Conservation (phyloP, 495 filamentous ascomycete species). For the Talaromyces liani region DNA sequence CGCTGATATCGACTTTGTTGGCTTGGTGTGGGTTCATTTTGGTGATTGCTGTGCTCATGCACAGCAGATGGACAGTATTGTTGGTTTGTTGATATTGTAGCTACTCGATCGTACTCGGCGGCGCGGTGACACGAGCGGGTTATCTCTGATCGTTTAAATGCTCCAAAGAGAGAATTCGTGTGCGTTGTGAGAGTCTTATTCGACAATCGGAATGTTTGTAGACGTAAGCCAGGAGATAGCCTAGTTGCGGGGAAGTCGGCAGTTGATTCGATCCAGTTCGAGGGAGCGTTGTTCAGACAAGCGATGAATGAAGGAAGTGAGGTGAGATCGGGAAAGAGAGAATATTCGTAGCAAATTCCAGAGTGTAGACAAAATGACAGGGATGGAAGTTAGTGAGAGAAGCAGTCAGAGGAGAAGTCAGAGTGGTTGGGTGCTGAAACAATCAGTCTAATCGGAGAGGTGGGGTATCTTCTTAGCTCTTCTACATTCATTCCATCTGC, state of each 20-base stretch:
- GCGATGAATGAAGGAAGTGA: not conserved
- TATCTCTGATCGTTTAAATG: not conserved
- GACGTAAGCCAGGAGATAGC: not conserved
- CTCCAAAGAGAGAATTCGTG: not conserved
- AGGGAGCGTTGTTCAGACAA: not conserved
- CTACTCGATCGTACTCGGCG: not conserved
- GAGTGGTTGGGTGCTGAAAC: not conserved
- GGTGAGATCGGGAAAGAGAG: not conserved
- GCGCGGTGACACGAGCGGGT: not conserved
- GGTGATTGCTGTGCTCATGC: not conserved
- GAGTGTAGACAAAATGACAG: not conserved
- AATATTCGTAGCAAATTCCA: not conserved
- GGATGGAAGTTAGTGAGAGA: not conserved
- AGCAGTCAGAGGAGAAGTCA: not conserved
- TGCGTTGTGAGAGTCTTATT: not conserved
- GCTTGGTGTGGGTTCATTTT: conserved; percentile 90
- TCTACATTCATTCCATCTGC: not conserved
- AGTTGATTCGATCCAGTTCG: not conserved
- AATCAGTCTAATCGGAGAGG: not conserved
- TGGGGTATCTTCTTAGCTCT: not conserved
- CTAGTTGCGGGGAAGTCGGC: not conserved
- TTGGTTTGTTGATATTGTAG: not conserved
- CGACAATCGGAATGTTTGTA: not conserved
- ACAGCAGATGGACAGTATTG: not conserved
- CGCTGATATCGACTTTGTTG: conserved; percentile 93